Evolutionary conservation across 176 grass and related monocot species (phyloP), one percentile per base, ranked within the genome.

Genomic region (Alopecurus myosuroides): DNA sequence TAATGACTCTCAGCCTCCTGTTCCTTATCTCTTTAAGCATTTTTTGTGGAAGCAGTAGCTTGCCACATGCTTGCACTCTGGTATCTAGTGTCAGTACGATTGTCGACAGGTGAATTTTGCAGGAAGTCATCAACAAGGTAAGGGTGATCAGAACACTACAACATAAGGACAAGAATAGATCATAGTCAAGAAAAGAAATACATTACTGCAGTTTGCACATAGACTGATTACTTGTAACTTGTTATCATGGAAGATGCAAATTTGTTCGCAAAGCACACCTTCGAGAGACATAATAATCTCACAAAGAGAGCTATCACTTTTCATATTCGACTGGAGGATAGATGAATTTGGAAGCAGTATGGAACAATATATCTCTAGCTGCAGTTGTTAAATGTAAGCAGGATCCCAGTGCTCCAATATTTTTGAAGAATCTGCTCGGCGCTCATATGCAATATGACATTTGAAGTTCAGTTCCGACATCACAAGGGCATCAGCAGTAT

Each of bases 71-170:
- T 79, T 70, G 79, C 50, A 90, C 81, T 60, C 77, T 86, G 66
- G 49, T 73, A 90, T 94, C 81, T 22, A 58, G 84, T 83, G 42
- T 95, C 87, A 72, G 51, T 63, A 30, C 75, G 30, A 70, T 90
- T 82, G 55, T 79, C 86, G 53, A 42, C 75, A 72, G 69, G 83
- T 73, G 72, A 83, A n/a, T 61, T 53, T 74, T 77, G 91, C 53
- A 88, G 70, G 42, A 74, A 74, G 63, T 86, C 73, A 75, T 93
- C 82, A 86, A 98, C 77, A 5, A 93, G 89, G 82, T 89, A 95
- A 80, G 95, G 95, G 74, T 98, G 93, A 68, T 95, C 89, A 45
- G 93, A 98, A 86, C 93, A 98, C 95, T 98, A 89, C 71, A 76
- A 89, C 63, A 88, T 53, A 50, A 79, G 42, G 2, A 77, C 30